Percentiles rank a stretch among this genome's conserved stretches.
phyloP scores from a whole-genome alignment of 2,329 filamentous ascomycete species.

The Trichoderma harzianum region DNA sequence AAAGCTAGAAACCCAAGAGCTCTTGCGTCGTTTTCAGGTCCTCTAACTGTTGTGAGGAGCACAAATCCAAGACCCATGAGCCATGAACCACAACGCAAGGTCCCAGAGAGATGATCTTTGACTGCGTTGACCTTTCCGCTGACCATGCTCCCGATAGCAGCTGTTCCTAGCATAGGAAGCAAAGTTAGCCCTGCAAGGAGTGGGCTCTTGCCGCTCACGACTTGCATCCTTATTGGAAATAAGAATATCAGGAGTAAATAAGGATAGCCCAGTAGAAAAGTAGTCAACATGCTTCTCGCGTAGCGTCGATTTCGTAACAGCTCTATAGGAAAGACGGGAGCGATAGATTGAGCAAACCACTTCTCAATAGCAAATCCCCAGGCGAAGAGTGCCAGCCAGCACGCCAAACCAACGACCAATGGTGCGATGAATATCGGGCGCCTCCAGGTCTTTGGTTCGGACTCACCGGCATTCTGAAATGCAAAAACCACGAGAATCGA shows the following conservation, averaged over 20 bases:
- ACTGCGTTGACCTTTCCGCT: conserved; percentile 42
- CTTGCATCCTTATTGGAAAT: conserved; percentile 48
- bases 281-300: conserved; percentile 40
- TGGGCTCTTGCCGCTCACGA: conserved; percentile 46
- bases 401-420: conserved; percentile 28
- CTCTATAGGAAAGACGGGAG: conserved; percentile 45
- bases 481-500: conserved; percentile 56
- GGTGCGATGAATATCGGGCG: conserved; percentile 35
- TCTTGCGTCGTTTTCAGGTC: conserved; percentile 39
- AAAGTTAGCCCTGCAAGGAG: conserved; percentile 50
- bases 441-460: conserved; percentile 40
- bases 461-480: conserved; percentile 49
- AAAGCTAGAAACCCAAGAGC: conserved; percentile 49
- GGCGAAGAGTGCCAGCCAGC: conserved; percentile 28
- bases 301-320: conserved; percentile 49
- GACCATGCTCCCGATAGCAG: conserved; percentile 43
- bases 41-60: conserved; percentile 39
- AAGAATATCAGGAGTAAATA: conserved; percentile 48
- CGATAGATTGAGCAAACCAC: conserved; percentile 29
- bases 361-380: conserved; percentile 30
- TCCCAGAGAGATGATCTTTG: conserved; percentile 43
- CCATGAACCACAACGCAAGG: conserved; percentile 39
- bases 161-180: conserved; percentile 50
- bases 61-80: conserved; percentile 47
- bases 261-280: conserved; percentile 48